A percentile compares a stretch with the other conserved stretches of the same genome.
Conservation (phyloP, 139 green algal genomes). For the Tetradesmus lagerheimii region DNA sequence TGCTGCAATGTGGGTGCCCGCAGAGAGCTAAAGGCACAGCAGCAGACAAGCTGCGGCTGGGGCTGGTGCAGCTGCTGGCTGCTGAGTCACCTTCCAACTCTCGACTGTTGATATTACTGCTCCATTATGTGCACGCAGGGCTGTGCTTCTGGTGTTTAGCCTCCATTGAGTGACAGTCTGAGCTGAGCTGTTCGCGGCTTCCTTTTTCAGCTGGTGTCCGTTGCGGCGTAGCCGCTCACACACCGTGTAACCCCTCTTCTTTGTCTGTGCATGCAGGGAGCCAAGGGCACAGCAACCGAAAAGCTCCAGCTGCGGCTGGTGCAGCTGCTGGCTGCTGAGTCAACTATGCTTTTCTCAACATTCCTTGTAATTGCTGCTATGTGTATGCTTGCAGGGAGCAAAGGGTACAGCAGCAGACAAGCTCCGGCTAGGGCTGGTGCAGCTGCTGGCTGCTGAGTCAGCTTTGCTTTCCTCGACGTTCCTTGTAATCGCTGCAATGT, state of each 20-base stretch:
- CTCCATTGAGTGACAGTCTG: too few relatives aligned
- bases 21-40: constrained; percentile 68
- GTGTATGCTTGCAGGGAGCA: constrained; percentile 47
- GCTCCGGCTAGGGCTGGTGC: constrained; percentile 92
- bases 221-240: too few relatives aligned
- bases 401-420: constrained; percentile 87
- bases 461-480: not conserved
- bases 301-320: constrained; percentile 94
- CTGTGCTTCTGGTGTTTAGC: too few relatives aligned
- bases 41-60: constrained; percentile 93
- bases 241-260: not conserved
- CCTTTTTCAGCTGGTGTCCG: too few relatives aligned
- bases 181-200: too few relatives aligned
- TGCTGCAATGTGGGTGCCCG: not conserved
- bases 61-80: constrained; percentile 91
- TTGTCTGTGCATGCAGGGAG: constrained; percentile 51
- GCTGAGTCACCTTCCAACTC: too few relatives aligned
- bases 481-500: not conserved
- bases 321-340: constrained; percentile 85
- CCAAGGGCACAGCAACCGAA: constrained; percentile 77
- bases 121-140: too few relatives aligned
- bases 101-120: too few relatives aligned
- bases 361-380: not conserved
- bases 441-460: constrained; percentile 81
- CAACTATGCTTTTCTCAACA: not conserved